Conservation (phyloP, 2,329 filamentous ascomycete species). For the Sporothrix phasma region DNA sequence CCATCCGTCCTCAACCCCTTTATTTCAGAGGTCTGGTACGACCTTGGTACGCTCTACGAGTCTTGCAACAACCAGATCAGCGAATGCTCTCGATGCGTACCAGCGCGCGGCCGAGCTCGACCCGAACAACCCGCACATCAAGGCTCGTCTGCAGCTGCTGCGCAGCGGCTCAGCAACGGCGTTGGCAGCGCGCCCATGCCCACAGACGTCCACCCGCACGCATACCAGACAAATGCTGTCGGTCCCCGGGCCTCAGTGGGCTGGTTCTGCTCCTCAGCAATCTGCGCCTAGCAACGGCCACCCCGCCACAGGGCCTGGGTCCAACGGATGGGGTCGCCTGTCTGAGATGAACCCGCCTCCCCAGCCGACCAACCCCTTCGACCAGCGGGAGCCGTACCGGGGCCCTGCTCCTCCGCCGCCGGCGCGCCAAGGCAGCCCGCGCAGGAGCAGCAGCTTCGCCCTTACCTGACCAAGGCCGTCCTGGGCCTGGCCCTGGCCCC, state of each 20-base stretch:
- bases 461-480: conserved; percentile 58
- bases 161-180: conserved; percentile 70
- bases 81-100: conserved; percentile 91
- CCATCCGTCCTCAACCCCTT: conserved; percentile 94
- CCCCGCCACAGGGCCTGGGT: conserved; percentile 45
- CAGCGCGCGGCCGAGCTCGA: conserved; percentile 90
- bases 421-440: conserved; percentile 58
- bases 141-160: conserved; percentile 81
- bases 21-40: conserved; percentile 99
- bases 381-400: conserved; percentile 62
- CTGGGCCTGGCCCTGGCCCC: conserved; percentile 42
- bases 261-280: conserved; percentile 51
- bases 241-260: conserved; percentile 87
- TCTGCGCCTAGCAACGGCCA: conserved; percentile 36
- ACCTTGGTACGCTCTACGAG: conserved; percentile 93
- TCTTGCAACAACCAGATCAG: conserved; percentile 98
- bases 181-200: conserved; percentile 72
- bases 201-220: conserved; percentile 90
- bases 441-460: conserved; percentile 60
- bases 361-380: conserved; percentile 72
- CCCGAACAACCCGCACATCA: conserved; percentile 88
- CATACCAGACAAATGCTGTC: conserved; percentile 78
- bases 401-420: conserved; percentile 49
- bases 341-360: conserved; percentile 70
- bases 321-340: conserved; percentile 53